Evolutionary conservation across 345 rosid genomes (phyloP), one percentile per base, ranked within the genome.

Genomic region (Excoecaria cochinchinensis): DNA sequence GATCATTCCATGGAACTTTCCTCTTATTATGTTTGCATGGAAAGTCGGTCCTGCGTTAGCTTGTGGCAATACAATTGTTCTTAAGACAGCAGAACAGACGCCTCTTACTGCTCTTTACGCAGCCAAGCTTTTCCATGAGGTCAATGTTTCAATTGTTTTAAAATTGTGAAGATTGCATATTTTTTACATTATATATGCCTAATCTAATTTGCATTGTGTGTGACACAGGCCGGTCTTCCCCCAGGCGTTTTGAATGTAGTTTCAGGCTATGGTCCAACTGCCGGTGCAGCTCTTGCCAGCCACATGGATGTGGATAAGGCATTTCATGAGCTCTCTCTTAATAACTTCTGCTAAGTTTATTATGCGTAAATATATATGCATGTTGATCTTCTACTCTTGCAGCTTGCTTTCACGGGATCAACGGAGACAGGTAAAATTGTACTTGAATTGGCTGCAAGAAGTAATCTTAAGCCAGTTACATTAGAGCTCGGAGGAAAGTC

Each of bases 221-320:
- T 71, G 78, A 73, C 82, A 71, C 82, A 94, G 97, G 97, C 98
- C 31, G 97, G 97, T 77, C 94, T 92, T 73, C 98, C 98, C 73
- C 92, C 91, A 0, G 97, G 98, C 74, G 98, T 94, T 82, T 62
- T 94, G 81, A 94, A 92, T 70, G 74, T 94, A 39, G 92, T 94
- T 81, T 92, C 96, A 59, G 95, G 97, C 65, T 92, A 57, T 56
- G 97, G 98, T 81, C 88, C 90, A 38, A 90, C 93, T 8, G 97
- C 97, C 1, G 98, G 98, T 80, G 90, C 93, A 48, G 76, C 98
- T 67, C 91, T 94, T 42, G 97, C 95, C 3, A 85, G 93, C 79
- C 97, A 94, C 78, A 89, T 90, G 93, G 89, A 90, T 82, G 98
- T 94, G n/a, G 98, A 94, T 85, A 92, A 94, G 74, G 74, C 76